Evolutionary conservation across 2,329 filamentous ascomycete genomes (phyloP), one percentile per base, ranked within the genome.

Genomic region (Botrytis deweyae): DNA sequence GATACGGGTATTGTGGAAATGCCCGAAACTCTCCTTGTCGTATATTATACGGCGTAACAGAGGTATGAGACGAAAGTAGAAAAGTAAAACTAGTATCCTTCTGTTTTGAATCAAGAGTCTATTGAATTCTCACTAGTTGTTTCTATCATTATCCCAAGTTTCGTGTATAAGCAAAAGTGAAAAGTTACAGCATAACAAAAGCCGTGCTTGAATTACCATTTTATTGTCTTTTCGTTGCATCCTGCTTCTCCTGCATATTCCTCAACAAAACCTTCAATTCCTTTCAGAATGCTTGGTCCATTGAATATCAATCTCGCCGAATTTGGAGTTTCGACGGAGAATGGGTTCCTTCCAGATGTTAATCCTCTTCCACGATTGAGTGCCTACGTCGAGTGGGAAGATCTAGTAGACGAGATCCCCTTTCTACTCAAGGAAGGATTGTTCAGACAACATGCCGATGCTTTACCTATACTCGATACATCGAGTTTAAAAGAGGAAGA

Each of bases 321-420:
- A 7, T 81, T 75, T 69, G 74, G 70, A 10, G 75, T 81, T n/a
- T 80, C 79, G 16, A 49, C 68, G 33, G 46, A 71, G 33, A 71
- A 59, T 49, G 94, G 93, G 55, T 97, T 97, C 81, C 87, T 97
- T 8, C 93, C 94, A 0, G 84, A 90, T 29, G 83, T 91, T 33
- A 84, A 87, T n/a, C 94, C 94, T 0, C 84, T 94, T 1, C 78
- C 83, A 29, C 86, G 91, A 0, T 87, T 93, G 77, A 79, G 87
- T 0, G 96, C 95, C 83, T 97, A 97, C 79, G 84, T 88, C 61
- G 89, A 90, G 44, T 97, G 94, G 95, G 94, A 97, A 81, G 82
- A 87, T 0, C 83, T 96, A 3, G 87, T 91, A 2, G 85, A 87
- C 29, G 89, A 92, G 71, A 84, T 97, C 7, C 90, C 95, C 46